Conservation (phyloP, 208 protist genomes). For the Trypanosoma melophagium region DNA sequence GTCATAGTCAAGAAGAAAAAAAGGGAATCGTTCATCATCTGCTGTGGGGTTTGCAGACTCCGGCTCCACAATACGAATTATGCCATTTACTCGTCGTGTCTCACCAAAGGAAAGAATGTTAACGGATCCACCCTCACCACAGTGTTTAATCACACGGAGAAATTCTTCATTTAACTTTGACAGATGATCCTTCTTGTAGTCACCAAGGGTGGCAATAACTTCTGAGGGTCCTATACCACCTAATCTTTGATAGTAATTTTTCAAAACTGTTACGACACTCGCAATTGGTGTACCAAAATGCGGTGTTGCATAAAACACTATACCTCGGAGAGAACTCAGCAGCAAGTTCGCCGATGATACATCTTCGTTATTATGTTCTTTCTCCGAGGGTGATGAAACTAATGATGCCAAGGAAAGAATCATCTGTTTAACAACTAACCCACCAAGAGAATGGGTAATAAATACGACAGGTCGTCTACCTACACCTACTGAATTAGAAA, state of each 20-base stretch:
- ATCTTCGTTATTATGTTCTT: slow-evolving; percentile 12
- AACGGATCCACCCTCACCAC: slow-evolving; percentile 4
- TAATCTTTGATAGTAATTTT: slow-evolving; percentile 53
- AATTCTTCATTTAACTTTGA: slow-evolving; percentile 50
- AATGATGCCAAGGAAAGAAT: slow-evolving; percentile 39
- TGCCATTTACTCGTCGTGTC: slow-evolving; percentile 44
- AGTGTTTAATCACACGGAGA: slow-evolving; percentile 46
- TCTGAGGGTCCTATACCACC: slow-evolving; percentile 54
- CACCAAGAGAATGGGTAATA: slow-evolving; percentile 67
- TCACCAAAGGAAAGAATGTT: slow-evolving; percentile 63
- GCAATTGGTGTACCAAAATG: slow-evolving; percentile 70
- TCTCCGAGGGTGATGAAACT: slow-evolving; percentile 13
- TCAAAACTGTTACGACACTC: slow-evolving; percentile 53
- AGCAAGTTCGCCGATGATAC: slow-evolving; percentile 18
- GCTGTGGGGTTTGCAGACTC: slow-evolving; percentile 61
- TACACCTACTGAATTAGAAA: slow-evolving; percentile 37
- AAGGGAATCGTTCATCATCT: slow-evolving; percentile 53
- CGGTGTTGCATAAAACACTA: slow-evolving; percentile 73
- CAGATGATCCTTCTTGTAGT: slow-evolving; percentile 55
- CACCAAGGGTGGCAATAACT: slow-evolving; percentile 56
- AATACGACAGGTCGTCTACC: slow-evolving; percentile 61
- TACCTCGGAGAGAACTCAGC: slow-evolving; percentile 43
- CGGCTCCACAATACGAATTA: slow-evolving; percentile 58
- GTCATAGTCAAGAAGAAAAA: slow-evolving; percentile 56
- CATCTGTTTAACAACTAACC: slow-evolving; percentile 66